Base-by-base conservation (phyloP, 106 monocot genomes). In the Apostasia shenzhenica region DNA sequence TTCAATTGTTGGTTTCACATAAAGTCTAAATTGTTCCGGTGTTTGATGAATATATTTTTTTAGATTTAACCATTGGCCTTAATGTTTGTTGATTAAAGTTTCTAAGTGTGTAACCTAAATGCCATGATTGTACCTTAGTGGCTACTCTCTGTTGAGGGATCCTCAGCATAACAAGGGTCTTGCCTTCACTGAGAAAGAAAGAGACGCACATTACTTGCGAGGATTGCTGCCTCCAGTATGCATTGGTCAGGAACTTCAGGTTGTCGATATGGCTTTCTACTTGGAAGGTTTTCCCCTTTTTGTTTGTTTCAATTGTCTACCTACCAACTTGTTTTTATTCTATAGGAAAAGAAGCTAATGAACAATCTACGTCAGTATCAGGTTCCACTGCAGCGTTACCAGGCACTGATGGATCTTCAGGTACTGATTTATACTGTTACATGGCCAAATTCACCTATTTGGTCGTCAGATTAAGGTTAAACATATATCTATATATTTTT, bases 111-210 rank as follows among this genome's bases (percentile, higher is more conserved):
- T 26, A 26, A 26, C 26, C 26, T 26, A 26, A 26, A 26, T 26
- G 26, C 26, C 26, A 26, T 26, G 26, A 54, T 41, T 64, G 37
- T 70, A 4, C 2, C 37, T 68, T 44, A 86, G 89, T 68, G 91
- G 91, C 1, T 85, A 88, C 72, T 66, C 91, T 10, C 71, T 92
- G 73, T 71, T 92, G 88, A 82, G 91, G 50, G 80, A 88, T 82
- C 88, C 88, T 50, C 82, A 80, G 66, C 85, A 92, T 82, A 88
- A 92, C 78, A 92, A 92, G 73, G 91, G 91, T 41, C 82, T 92
- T 44, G 82, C 88, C 38, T 92, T 88, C 78, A 82, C 79, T 8
- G 88, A 92, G 67, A 87, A 78, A 66, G 91, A 91, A 61, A 76
- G 91, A 48, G 91, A 91, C 78, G 79, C 87, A 9, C 87, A 88